Evolutionary conservation across 164 flowering plant genomes (phyloP), one percentile per base, ranked within the genome.

Genomic region (Buxus sempervirens): DNA sequence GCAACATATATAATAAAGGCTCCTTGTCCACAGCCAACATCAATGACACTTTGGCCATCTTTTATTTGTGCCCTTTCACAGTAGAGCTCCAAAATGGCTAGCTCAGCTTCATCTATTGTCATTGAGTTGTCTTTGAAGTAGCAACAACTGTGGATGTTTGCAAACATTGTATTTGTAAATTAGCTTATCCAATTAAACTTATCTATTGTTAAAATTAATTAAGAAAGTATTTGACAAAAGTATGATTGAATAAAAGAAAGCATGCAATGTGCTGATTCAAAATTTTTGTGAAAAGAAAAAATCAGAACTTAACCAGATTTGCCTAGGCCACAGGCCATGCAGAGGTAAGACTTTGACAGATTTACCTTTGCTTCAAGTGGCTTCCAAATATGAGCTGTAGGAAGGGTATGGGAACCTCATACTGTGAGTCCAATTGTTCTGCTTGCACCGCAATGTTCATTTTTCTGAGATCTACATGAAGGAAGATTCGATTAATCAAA

Each of bases 321-420:
- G n/a, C n/a, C n/a, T n/a, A n/a, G n/a, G n/a, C n/a, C n/a, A n/a
- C n/a, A n/a, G n/a, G n/a, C n/a, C n/a, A n/a, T n/a, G n/a, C n/a
- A n/a, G n/a, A n/a, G n/a, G n/a, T n/a, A n/a, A n/a, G n/a, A n/a
- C n/a, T n/a, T n/a, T n/a, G n/a, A n/a, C n/a, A n/a, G n/a, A n/a
- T n/a, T n/a, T 74, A 74, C 77, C 77, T 70, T 66, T 20, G 67
- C 45, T 74, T 70, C 12, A 68, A n/a, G 7, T 21, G 54, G 54
- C 23, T 53, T 22, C 76, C 76, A 53, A 49, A 59, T 69, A 69
- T 68, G 19, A 68, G 53, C 65, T 73, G 45, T 10, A 62, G 59
- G 55, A 73, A 73, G 13, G 67, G 32, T 10, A 67, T 58, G 20
- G 76, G 76, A 3, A 69, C 42, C 26, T 74, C 76, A 27, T 73